phyloP scores from a whole-genome alignment of 140 eudicot species.

The Flaveria floridana region DNA sequence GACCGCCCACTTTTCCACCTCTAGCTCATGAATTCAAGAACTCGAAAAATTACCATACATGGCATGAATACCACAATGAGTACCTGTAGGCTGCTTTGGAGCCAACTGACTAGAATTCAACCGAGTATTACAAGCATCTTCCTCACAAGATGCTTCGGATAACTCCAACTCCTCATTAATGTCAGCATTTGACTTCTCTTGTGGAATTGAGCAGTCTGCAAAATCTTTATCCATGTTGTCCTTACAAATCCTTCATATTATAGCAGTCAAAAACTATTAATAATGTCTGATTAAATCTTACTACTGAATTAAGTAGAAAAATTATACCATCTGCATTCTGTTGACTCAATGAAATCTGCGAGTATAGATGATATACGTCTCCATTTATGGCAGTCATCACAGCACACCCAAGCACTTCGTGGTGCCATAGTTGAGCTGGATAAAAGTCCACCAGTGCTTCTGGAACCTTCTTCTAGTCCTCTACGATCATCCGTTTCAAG shows the following conservation, averaged over 20 bases:
- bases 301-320: constrained; percentile 1
- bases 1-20: neutral
- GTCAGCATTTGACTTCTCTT: constrained; percentile 90
- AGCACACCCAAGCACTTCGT: constrained; percentile 87
- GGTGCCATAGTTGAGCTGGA: constrained; percentile 32
- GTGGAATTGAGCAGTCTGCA: constrained; percentile 80
- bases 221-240: constrained; percentile 78
- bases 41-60: neutral
- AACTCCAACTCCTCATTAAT: constrained; percentile 80
- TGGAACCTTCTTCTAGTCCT: constrained; percentile 34
- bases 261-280: constrained; percentile 1
- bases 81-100: constrained; percentile 52
- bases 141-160: constrained; percentile 83
- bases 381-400: constrained; percentile 92
- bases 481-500: constrained; percentile 34
- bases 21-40: constrained; percentile 5
- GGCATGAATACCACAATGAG: constrained; percentile 13
- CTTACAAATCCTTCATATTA: constrained; percentile 70
- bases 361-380: constrained; percentile 81
- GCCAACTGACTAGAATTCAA: constrained; percentile 36
- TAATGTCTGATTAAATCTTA: constrained; percentile 12
- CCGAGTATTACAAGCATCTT: constrained; percentile 47
- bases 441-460: constrained; percentile 30
- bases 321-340: constrained; percentile 70
- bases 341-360: constrained; percentile 74